Evolutionary conservation across 2,329 filamentous ascomycete species (phyloP).

Genomic region (Colletotrichum limetticola): DNA sequence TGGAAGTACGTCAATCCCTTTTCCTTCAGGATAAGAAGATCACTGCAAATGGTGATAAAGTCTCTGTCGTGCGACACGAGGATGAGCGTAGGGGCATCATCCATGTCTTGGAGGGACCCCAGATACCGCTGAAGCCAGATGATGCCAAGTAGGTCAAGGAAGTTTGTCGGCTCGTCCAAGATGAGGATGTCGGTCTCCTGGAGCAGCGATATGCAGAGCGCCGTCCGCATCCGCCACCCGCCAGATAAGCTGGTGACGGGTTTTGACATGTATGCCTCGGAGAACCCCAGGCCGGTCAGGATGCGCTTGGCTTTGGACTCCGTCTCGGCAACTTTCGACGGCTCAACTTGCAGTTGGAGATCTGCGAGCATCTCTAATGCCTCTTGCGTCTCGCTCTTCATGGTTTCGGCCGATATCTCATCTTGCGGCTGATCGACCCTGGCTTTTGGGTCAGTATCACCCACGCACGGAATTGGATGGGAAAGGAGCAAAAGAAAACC

Average conservation of each 20-base stretch:
- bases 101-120: constrained; percentile 61
- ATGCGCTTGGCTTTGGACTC: constrained; percentile 75
- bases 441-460: constrained; percentile 10
- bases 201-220: constrained; percentile 73
- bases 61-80: constrained; percentile 87
- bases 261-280: constrained; percentile 67
- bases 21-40: constrained; percentile 81
- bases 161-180: constrained; percentile 89
- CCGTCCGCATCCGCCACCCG: constrained; percentile 78
- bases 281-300: constrained; percentile 78
- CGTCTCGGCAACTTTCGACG: constrained; percentile 70
- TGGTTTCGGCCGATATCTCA: constrained; percentile 64
- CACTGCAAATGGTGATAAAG: constrained; percentile 81
- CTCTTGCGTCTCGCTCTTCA: constrained; percentile 75
- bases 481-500: background rate
- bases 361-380: constrained; percentile 77
- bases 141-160: constrained; percentile 83
- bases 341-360: constrained; percentile 75
- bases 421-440: constrained; percentile 63
- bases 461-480: background rate
- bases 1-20: constrained; percentile 79
- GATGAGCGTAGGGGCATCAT: constrained; percentile 73
- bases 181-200: constrained; percentile 82
- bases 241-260: constrained; percentile 77
- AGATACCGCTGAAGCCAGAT: constrained; percentile 86